A percentile compares a stretch with the other conserved stretches of the same genome.
Conservation (phyloP, 148 eudicot genomes). For the Tetragonia tetragonoides region DNA sequence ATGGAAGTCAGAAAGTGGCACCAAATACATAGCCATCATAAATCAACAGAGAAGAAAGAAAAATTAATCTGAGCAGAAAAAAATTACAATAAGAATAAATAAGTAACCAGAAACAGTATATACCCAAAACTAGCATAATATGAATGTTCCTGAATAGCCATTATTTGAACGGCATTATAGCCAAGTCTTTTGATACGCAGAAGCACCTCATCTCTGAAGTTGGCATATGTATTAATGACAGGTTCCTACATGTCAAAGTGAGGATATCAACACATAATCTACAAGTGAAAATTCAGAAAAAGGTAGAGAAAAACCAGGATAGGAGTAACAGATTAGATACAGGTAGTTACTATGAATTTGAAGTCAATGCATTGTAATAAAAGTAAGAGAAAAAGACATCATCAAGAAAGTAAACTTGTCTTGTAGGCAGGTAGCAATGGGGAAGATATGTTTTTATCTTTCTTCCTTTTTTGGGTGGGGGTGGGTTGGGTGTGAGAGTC, state of each 20-base stretch:
- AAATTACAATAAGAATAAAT: neutral
- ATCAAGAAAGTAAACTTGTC: neutral
- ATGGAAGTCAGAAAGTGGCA: neutral
- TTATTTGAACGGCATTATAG: constrained; percentile 95
- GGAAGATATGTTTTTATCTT: neutral
- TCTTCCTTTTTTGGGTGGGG: neutral
- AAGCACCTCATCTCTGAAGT: constrained; percentile 94
- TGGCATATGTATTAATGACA: constrained; percentile 76
- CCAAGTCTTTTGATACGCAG: constrained; percentile 94
- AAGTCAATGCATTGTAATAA: neutral
- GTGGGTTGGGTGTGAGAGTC: neutral
- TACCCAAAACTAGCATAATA: constrained; percentile 99
- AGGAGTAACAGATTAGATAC: neutral
- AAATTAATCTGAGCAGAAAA: neutral
- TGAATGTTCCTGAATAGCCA: constrained; percentile 99
- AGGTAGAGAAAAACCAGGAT: neutral
- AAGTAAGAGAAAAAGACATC: neutral
- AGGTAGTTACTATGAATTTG: neutral
- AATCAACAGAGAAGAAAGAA: neutral
- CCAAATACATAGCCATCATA: neutral
- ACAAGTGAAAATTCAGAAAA: neutral
- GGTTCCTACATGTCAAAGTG: constrained; percentile 74
- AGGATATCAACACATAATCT: constrained; percentile 7
- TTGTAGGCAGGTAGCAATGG: neutral
- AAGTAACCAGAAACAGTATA: neutral